Percentiles rank a stretch among this genome's conserved stretches.
phyloP scores from a whole-genome alignment of 345 rosid genomes.

The Populus pruinosa region DNA sequence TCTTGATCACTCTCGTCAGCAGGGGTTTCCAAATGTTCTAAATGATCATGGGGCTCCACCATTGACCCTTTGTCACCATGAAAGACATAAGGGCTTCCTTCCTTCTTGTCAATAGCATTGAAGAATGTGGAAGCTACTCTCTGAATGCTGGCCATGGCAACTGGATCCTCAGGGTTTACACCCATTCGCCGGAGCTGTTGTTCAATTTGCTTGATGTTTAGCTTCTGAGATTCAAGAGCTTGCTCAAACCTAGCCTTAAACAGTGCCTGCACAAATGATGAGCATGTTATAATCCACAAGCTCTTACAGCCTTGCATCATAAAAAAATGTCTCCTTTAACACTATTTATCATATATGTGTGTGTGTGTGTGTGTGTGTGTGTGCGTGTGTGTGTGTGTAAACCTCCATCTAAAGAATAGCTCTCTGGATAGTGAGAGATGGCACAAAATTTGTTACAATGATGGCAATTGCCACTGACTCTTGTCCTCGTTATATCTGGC shows the following conservation, averaged over 20 bases:
- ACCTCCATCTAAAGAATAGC: background rate
- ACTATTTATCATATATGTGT: background rate
- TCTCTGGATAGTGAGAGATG: background rate
- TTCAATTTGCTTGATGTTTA: slow-evolving; percentile 87
- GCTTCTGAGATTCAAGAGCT: slow-evolving; percentile 98
- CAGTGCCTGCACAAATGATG: slow-evolving; percentile 59
- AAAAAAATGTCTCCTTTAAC: background rate
- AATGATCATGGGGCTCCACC: slow-evolving; percentile 16
- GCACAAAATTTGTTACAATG: background rate
- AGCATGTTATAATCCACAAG: background rate
- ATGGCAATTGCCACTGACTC: background rate
- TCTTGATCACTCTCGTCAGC: slow-evolving; percentile 86
- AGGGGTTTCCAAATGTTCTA: slow-evolving; percentile 42
- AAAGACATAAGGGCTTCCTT: slow-evolving; percentile 92
- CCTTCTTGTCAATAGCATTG: slow-evolving; percentile 87
- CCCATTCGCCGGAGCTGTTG: slow-evolving; percentile 86
- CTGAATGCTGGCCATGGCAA: slow-evolving; percentile 96
- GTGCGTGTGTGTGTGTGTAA: too few relatives aligned
- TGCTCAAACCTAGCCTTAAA: slow-evolving; percentile 97
- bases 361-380: too few relatives aligned
- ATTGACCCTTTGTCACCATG: slow-evolving; percentile 46
- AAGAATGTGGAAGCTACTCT: slow-evolving; percentile 97
- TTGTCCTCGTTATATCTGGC: too few relatives aligned
- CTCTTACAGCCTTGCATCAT: background rate
- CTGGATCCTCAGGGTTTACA: slow-evolving; percentile 96